phyloP scores from a whole-genome alignment of 1,284 basidiomycete genomes.

The Abortiporus biennis region DNA sequence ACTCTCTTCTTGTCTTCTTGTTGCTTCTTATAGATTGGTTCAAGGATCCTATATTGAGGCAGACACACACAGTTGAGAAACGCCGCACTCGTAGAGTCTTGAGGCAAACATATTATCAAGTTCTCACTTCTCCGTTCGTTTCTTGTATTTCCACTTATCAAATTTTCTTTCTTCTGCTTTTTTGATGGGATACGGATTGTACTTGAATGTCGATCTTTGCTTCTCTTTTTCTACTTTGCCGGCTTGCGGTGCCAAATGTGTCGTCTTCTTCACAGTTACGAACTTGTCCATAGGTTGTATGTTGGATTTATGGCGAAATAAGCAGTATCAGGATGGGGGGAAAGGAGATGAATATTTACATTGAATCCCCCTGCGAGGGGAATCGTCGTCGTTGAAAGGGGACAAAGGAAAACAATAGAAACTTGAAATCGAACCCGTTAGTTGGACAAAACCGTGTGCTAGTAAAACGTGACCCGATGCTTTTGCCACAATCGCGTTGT shows the following conservation, averaged over 20 bases:
- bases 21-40: slow-evolving; percentile 20
- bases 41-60: slow-evolving; percentile 27
- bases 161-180: slow-evolving; percentile 19
- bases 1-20: slow-evolving; percentile 20
- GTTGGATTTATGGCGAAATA: slow-evolving; percentile 1
- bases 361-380: not conserved
- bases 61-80: not conserved
- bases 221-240: slow-evolving; percentile 16
- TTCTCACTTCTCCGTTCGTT: slow-evolving; percentile 22
- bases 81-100: not conserved
- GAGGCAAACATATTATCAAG: too few species aligned
- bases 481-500: slow-evolving; percentile 22
- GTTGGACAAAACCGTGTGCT: too few species aligned
- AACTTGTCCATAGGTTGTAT: slow-evolving; percentile 33
- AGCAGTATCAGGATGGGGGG: not conserved
- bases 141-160: slow-evolving; percentile 25
- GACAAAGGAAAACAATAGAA: not conserved
- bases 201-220: slow-evolving; percentile 20
- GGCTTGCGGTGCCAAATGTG: slow-evolving; percentile 6
- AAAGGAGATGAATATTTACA: slow-evolving; percentile 6
- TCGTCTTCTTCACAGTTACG: slow-evolving; percentile 29
- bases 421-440: slow-evolving; percentile 4
- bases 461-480: too few species aligned
- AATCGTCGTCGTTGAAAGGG: not conserved
- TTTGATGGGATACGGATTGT: slow-evolving; percentile 27